These are phyloP conservation scores for Boletus semigastroideus DNA, from an alignment of 1,284 basidiomycete species.

Conservation along the genomic window DNA sequence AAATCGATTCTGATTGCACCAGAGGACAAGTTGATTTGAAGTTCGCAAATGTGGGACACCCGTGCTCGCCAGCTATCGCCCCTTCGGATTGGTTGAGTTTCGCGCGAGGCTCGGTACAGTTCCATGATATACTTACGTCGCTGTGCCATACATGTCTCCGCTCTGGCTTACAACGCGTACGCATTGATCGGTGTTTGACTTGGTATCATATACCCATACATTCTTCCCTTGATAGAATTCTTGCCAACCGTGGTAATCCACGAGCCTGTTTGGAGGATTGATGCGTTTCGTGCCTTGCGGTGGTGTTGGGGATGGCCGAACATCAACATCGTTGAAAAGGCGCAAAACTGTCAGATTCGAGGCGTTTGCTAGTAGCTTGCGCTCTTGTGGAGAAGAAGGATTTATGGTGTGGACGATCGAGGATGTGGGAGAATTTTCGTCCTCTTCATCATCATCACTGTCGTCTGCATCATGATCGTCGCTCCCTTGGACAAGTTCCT, in stretches of 20 bases:
- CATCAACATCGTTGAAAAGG: conserved; percentile 67
- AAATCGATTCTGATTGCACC: conserved; percentile 72
- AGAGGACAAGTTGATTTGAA: conserved; percentile 64
- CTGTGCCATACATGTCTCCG: conserved; percentile 68
- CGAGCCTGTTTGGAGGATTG: conserved; percentile 53
- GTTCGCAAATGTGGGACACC: conserved; percentile 65
- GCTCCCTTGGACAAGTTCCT: conserved; percentile 39
- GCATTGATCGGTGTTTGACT: conserved; percentile 63
- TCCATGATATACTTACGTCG: conserved; percentile 57
- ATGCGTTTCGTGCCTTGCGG: conserved; percentile 46
- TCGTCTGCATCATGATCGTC: conserved; percentile 30
- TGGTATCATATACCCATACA: conserved; percentile 72
- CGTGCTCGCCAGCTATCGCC: conserved; percentile 78
- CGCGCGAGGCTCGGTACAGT: background rate
- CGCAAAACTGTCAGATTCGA: conserved; percentile 67
- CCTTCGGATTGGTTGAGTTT: conserved; percentile 38
- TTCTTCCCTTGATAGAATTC: conserved; percentile 69
- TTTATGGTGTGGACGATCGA: conserved; percentile 54
- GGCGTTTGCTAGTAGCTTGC: conserved; percentile 43
- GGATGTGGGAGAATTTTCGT: conserved; percentile 22
- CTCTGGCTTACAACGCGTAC: conserved; percentile 59
- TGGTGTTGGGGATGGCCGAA: conserved; percentile 49
- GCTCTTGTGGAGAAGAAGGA: conserved; percentile 41
- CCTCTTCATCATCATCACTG: conserved; percentile 34
- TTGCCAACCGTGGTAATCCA: conserved; percentile 63